Evolutionary conservation across 2,329 filamentous ascomycete genomes (phyloP).

Genomic region (Colletotrichum sp.): DNA sequence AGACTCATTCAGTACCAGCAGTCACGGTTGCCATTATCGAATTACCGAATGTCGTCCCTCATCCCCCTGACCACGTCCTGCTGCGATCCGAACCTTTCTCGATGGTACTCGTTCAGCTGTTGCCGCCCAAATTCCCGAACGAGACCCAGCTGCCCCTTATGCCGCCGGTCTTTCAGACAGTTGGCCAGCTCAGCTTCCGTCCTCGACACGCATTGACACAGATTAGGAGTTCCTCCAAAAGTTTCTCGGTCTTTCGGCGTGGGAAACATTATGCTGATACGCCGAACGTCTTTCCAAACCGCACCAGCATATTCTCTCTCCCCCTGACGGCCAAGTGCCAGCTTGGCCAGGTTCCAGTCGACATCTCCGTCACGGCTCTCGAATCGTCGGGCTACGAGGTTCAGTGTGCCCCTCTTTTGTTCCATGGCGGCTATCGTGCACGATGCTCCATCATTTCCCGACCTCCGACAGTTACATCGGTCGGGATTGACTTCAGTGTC

Average conservation of each 20-base stretch:
- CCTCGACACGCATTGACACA: conserved; percentile 29
- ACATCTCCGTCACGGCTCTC: conserved; percentile 22
- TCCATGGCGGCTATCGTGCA: conserved; percentile 25
- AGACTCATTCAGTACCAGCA: neutral
- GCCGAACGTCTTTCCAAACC: conserved; percentile 28
- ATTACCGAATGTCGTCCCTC: conserved; percentile 13
- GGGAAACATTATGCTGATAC: conserved; percentile 35
- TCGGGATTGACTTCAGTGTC: conserved; percentile 36
- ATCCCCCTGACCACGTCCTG: conserved; percentile 17
- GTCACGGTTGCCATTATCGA: neutral
- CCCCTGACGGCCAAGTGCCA: conserved; percentile 25
- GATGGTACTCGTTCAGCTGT: conserved; percentile 22
- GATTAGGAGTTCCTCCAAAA: conserved; percentile 31
- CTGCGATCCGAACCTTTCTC: conserved; percentile 8
- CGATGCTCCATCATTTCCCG: conserved; percentile 26
- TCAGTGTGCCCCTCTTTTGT: conserved; percentile 27
- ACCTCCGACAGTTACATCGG: conserved; percentile 36
- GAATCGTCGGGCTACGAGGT: conserved; percentile 31
- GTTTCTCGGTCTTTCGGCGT: conserved; percentile 21
- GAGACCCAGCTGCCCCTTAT: conserved; percentile 32
- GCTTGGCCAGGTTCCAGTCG: conserved; percentile 34
- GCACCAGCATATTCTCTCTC: conserved; percentile 11
- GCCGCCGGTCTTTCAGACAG: conserved; percentile 27
- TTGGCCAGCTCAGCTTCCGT: conserved; percentile 26
- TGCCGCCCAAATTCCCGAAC: conserved; percentile 32